phyloP scores from a whole-genome alignment of 176 grass and related monocot species.

The Musa schizocarpa region DNA sequence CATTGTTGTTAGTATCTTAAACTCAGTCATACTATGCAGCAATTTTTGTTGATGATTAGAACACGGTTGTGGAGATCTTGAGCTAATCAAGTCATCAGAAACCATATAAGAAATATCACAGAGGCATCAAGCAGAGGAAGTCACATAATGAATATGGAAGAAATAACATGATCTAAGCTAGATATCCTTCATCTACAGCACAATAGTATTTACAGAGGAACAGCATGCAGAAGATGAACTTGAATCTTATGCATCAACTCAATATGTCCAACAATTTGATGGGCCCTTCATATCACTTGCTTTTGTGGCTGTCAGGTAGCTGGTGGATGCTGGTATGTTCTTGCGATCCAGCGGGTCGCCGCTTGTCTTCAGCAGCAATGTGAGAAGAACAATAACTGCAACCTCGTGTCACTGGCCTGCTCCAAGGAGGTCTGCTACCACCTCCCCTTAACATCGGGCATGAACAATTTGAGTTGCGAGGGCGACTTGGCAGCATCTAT shows the following conservation, averaged over 20 bases:
- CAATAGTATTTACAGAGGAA: not conserved
- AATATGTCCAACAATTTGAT: not conserved
- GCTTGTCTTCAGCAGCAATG: slow-evolving; percentile 65
- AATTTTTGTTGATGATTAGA: too few species aligned
- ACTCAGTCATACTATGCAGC: too few species aligned
- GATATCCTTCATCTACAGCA: too few species aligned
- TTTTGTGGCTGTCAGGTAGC: slow-evolving; percentile 48
- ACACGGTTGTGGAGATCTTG: too few species aligned
- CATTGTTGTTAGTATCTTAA: too few species aligned
- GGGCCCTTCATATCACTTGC: not conserved
- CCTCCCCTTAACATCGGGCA: slow-evolving; percentile 9
- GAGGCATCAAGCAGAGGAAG: too few species aligned
- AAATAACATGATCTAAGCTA: too few species aligned
- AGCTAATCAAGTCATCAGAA: too few species aligned
- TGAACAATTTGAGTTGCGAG: slow-evolving; percentile 36
- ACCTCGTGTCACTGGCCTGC: slow-evolving; percentile 51
- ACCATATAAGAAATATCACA: too few species aligned
- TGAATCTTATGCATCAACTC: not conserved
- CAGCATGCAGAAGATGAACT: not conserved
- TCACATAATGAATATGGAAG: too few species aligned
- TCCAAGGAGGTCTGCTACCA: slow-evolving; percentile 51
- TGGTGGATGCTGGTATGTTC: slow-evolving; percentile 92
- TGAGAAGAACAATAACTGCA: slow-evolving; percentile 48
- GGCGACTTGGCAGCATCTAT: slow-evolving; percentile 29
- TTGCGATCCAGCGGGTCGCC: slow-evolving; percentile 79